These are phyloP conservation scores for Xylariaceae sp. DNA, from an alignment of 2,329 filamentous ascomycete genomes.

Conservation along the genomic window DNA sequence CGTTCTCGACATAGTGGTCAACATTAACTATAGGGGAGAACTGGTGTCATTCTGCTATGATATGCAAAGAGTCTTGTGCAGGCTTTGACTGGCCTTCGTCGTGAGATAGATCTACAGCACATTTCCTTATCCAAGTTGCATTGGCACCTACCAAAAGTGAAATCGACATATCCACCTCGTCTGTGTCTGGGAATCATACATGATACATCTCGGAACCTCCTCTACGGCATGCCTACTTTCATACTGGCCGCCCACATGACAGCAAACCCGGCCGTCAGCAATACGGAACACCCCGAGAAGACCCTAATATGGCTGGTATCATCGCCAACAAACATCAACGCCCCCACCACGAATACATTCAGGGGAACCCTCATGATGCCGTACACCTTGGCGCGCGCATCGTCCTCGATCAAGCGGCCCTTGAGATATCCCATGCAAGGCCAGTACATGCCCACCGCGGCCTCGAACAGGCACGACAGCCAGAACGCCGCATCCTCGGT, in stretches of 20 bases:
- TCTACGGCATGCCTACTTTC: slow-evolving; percentile 21
- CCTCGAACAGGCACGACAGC: slow-evolving; percentile 54
- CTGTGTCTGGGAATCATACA: too few relatives aligned
- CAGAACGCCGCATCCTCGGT: slow-evolving; percentile 45
- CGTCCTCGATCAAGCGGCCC: slow-evolving; percentile 39
- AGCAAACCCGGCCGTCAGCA: slow-evolving; percentile 22
- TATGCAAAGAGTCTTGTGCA: too few relatives aligned
- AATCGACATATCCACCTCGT: too few relatives aligned
- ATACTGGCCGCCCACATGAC: slow-evolving; percentile 21
- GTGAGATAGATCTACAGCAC: too few relatives aligned
- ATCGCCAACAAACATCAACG: slow-evolving; percentile 40
- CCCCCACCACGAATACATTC: slow-evolving; percentile 34
- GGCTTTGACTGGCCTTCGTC: too few relatives aligned
- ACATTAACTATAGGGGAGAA: too few relatives aligned
- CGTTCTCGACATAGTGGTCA: too few relatives aligned
- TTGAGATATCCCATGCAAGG: slow-evolving; percentile 53
- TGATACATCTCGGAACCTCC: too few relatives aligned
- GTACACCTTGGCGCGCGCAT: slow-evolving; percentile 50
- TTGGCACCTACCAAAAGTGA: too few relatives aligned
- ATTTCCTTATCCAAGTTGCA: too few relatives aligned
- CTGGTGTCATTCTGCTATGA: too few relatives aligned
- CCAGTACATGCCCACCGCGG: slow-evolving; percentile 54
- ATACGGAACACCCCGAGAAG: slow-evolving; percentile 22
- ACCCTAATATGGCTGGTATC: slow-evolving; percentile 17
- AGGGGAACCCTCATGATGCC: slow-evolving; percentile 53